Percentiles rank a stretch among this genome's conserved stretches.
Evolutionary conservation across 129 eudicot genomes (phyloP).

Genomic region (Flaveria robusta): DNA sequence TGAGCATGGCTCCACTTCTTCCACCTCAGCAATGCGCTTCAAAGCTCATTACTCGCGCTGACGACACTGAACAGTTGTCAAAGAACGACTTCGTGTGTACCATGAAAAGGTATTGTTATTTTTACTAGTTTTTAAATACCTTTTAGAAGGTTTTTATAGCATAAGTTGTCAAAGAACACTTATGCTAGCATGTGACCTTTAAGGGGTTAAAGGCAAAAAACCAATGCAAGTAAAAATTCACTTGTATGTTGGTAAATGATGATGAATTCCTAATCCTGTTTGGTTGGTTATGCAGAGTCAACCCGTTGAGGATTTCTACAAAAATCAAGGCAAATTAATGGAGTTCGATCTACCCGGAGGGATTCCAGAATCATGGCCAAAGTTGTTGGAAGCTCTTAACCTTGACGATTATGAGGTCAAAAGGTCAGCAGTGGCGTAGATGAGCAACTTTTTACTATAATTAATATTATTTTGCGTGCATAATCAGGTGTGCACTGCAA

Average conservation of each 20-base stretch:
- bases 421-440: slow-evolving; percentile 68
- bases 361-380: slow-evolving; percentile 96
- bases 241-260: background rate
- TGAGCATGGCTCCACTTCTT: slow-evolving; percentile 71
- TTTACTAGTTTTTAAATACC: background rate
- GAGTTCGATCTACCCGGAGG: slow-evolving; percentile 99
- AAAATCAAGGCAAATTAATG: slow-evolving; percentile 67
- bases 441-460: slow-evolving; percentile 19
- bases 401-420: slow-evolving; percentile 80
- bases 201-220: too few species aligned
- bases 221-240: background rate
- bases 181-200: background rate
- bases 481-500: slow-evolving; percentile 44
- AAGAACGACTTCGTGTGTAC: slow-evolving; percentile 75
- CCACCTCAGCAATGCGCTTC: slow-evolving; percentile 81
- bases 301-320: slow-evolving; percentile 92
- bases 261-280: slow-evolving; percentile 15
- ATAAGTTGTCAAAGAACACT: too few species aligned
- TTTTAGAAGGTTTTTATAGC: background rate
- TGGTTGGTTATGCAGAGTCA: slow-evolving; percentile 66
- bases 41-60: slow-evolving; percentile 91
- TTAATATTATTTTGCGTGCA: slow-evolving; percentile 52
- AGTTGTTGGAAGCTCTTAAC: slow-evolving; percentile 82
- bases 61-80: slow-evolving; percentile 76
- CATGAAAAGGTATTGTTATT: slow-evolving; percentile 67